Evolutionary conservation across 192 early-diverging fungal genomes (phyloP).

Genomic region (Backusella parvicylindrica): DNA sequence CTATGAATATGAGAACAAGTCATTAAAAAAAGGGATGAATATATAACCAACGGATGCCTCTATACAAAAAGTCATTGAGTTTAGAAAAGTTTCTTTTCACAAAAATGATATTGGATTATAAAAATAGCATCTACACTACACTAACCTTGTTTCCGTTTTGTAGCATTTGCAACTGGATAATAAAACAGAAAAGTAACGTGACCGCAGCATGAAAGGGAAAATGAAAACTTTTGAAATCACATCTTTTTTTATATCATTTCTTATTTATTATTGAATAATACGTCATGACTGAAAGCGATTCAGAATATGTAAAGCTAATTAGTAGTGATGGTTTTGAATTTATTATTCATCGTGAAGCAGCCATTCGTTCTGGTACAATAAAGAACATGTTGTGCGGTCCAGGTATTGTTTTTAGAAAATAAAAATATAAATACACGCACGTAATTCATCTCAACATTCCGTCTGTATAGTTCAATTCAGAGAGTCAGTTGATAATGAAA

Average conservation of each 20-base stretch:
- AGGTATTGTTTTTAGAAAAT: constrained; percentile 43
- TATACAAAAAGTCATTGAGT: too few relatives aligned
- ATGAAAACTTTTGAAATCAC: too few relatives aligned
- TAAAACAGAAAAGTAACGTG: too few relatives aligned
- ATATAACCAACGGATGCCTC: too few relatives aligned
- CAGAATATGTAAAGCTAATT: constrained; percentile 71
- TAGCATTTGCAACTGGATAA: too few relatives aligned
- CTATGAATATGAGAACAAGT: too few relatives aligned
- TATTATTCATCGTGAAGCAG: constrained; percentile 81
- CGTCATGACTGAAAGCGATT: constrained; percentile 8
- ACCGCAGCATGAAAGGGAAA: too few relatives aligned
- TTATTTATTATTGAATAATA: not conserved
- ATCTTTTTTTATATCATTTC: not conserved
- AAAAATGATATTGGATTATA: too few relatives aligned
- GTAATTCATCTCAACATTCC: not conserved
- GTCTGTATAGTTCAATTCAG: constrained; percentile 73
- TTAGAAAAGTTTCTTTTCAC: too few relatives aligned
- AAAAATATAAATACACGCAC: not conserved
- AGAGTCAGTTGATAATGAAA: constrained; percentile 84
- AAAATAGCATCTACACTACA: too few relatives aligned
- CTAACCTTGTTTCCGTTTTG: too few relatives aligned
- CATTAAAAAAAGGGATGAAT: too few relatives aligned
- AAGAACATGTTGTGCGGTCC: constrained; percentile 92
- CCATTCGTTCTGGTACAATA: constrained; percentile 89
- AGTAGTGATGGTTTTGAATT: constrained; percentile 91